Conservation (phyloP, 83 land plant species). For the Diphasiastrum complanatum region DNA sequence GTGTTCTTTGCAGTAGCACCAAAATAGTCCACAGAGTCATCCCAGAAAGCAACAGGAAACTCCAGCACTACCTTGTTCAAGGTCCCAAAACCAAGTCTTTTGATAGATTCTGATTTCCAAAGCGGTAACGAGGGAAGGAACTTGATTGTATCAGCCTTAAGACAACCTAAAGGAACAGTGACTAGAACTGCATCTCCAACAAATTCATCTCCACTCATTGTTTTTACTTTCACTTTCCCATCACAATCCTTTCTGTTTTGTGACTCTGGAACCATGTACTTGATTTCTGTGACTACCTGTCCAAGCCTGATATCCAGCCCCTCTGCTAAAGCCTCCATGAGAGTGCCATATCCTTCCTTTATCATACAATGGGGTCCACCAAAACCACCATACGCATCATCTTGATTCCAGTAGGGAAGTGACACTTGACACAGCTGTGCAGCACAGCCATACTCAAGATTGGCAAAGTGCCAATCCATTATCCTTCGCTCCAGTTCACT, state of each 20-base stretch:
- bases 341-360: conserved; percentile 83
- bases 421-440: conserved; percentile 78
- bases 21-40: conserved; percentile 87
- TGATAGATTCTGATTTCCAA: conserved; percentile 75
- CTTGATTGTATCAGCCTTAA: conserved; percentile 62
- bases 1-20: conserved; percentile 92
- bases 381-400: conserved; percentile 97
- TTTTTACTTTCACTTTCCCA: conserved; percentile 52
- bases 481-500: conserved; percentile 79
- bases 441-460: conserved; percentile 96
- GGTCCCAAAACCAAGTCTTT: conserved; percentile 88
- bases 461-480: conserved; percentile 98
- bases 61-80: conserved; percentile 88
- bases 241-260: conserved; percentile 8
- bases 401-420: conserved; percentile 96
- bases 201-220: conserved; percentile 58
- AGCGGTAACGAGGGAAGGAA: conserved; percentile 74
- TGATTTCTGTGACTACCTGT: conserved; percentile 61
- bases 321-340: conserved; percentile 65
- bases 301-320: conserved; percentile 58
- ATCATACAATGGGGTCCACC: conserved; percentile 99
- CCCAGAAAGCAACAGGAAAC: conserved; percentile 86
- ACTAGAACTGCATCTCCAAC: conserved; percentile 82
- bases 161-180: conserved; percentile 90
- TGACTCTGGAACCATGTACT: conserved; percentile 27